A percentile compares a stretch with the other conserved stretches of the same genome.
Conservation (phyloP, 805 yeast species). For the Candida endomychidarum region DNA sequence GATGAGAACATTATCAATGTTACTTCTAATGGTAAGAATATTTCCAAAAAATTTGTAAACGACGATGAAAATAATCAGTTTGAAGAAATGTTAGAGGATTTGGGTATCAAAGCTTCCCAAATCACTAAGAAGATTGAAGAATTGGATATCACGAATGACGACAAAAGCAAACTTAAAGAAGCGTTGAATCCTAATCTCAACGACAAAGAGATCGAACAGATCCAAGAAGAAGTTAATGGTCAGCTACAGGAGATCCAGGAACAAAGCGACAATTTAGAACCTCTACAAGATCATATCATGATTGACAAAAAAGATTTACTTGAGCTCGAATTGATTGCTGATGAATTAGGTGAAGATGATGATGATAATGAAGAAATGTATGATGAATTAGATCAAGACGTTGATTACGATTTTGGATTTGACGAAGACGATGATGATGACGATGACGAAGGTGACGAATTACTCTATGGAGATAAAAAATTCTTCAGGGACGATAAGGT, state of each 20-base stretch:
- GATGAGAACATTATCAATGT: conserved; percentile 62
- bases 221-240: conserved; percentile 3
- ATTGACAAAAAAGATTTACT: conserved; percentile 45
- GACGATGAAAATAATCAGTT: conserved; percentile 20
- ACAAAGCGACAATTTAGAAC: neutral
- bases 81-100: conserved; percentile 32
- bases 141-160: conserved; percentile 26
- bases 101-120: conserved; percentile 38
- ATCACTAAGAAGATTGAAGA: conserved; percentile 24
- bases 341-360: conserved; percentile 38
- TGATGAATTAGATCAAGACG: conserved; percentile 26
- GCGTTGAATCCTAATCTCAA: conserved; percentile 10
- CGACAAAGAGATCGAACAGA: conserved; percentile 10
- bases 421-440: conserved; percentile 34
- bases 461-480: conserved; percentile 21
- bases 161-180: conserved; percentile 26
- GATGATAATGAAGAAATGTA: conserved; percentile 29
- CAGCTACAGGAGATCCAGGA: neutral
- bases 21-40: conserved; percentile 12
- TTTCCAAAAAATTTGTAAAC: neutral
- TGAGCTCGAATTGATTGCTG: conserved; percentile 55
- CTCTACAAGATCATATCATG: conserved; percentile 15
- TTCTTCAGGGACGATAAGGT: conserved; percentile 16
- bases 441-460: conserved; percentile 31
- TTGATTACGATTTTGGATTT: conserved; percentile 37